Conservation (phyloP, 2,329 filamentous ascomycete species). For the Alternaria conjuncta region DNA sequence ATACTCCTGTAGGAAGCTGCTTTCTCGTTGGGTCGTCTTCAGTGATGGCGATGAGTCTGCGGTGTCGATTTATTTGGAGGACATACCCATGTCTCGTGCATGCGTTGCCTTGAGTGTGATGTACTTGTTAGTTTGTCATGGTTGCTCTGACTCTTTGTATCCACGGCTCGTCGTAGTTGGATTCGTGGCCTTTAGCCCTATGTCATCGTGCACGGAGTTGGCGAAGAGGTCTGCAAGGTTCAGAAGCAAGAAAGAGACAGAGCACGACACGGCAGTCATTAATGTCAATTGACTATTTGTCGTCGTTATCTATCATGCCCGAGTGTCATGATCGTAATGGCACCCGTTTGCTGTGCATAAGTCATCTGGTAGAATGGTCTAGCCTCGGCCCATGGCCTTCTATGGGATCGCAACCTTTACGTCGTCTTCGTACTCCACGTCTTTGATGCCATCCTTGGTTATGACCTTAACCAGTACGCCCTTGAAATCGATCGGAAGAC, state of each 20-base stretch:
- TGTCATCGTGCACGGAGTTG: neutral
- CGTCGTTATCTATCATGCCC: conserved; percentile 1
- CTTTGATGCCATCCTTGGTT: conserved; percentile 89
- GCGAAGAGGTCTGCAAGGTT: neutral
- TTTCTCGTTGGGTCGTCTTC: conserved; percentile 71
- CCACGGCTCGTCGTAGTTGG: neutral
- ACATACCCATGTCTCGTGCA: conserved; percentile 53
- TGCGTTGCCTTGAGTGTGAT: neutral
- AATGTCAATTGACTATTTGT: neutral
- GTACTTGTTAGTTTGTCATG: neutral
- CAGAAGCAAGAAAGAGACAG: neutral
- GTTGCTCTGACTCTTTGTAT: neutral
- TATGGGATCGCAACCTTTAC: conserved; percentile 70
- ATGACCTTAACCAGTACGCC: conserved; percentile 92
- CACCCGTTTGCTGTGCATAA: conserved; percentile 4
- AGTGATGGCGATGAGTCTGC: conserved; percentile 72
- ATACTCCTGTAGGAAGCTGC: conserved; percentile 69
- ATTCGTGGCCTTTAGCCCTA: neutral
- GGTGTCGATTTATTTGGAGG: conserved; percentile 74
- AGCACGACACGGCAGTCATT: neutral
- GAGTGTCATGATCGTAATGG: conserved; percentile 8
- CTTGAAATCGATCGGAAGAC: conserved; percentile 99
- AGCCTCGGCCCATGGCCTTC: conserved; percentile 21
- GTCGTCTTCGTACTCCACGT: conserved; percentile 85
- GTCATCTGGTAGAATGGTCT: conserved; percentile 4